These are phyloP conservation scores for Penicillium occitanis DNA, from an alignment of 2,329 filamentous ascomycete species.

Conservation along the genomic window DNA sequence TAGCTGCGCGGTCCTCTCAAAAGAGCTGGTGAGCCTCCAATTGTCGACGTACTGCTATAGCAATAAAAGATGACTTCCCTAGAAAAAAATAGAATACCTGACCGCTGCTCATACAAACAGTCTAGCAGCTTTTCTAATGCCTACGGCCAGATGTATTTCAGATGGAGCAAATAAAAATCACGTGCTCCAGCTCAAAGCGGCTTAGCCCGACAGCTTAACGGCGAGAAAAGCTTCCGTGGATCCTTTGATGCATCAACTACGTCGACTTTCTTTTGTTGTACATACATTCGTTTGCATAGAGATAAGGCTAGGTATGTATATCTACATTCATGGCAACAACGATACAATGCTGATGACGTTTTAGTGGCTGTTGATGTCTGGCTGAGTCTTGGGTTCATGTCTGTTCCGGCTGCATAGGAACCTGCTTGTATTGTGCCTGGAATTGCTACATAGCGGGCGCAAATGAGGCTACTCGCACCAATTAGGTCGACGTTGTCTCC, in stretches of 20 bases:
- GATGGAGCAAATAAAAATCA: background rate
- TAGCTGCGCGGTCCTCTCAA: background rate
- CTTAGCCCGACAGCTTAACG: background rate
- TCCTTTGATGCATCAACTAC: constrained; percentile 1
- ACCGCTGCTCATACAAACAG: background rate
- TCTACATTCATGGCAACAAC: background rate
- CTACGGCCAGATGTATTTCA: background rate
- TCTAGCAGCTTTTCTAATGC: no score
- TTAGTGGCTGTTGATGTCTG: background rate
- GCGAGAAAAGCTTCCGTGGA: constrained; percentile 7
- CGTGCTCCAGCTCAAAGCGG: constrained; percentile 1
- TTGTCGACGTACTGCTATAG: background rate
- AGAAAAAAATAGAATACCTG: background rate
- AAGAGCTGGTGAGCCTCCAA: background rate
- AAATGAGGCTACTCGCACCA: constrained; percentile 1
- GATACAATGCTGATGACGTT: background rate
- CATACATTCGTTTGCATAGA: background rate
- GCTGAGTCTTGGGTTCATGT: background rate
- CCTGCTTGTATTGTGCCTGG: background rate
- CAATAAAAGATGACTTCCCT: no score
- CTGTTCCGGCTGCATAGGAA: background rate
- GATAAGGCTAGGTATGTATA: background rate
- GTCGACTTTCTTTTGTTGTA: background rate
- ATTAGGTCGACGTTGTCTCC: background rate
- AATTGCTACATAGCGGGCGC: background rate